A percentile compares a stretch with the other conserved stretches of the same genome.
Conservation (phyloP, 2,329 filamentous ascomycete species). For the Rosellinia necatrix region DNA sequence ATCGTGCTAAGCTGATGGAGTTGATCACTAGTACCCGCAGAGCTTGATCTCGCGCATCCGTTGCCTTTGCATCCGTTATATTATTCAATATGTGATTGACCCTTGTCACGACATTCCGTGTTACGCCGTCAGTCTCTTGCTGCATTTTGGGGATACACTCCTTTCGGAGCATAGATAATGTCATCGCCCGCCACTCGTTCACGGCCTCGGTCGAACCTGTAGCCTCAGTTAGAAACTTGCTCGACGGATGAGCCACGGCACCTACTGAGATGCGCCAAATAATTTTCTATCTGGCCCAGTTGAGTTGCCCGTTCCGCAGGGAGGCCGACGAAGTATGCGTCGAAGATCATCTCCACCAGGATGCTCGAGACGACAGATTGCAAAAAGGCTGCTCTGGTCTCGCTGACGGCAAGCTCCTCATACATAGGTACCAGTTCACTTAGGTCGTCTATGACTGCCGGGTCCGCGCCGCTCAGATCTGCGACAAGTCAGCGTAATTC, state of each 20-base stretch:
- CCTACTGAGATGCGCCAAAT: slow-evolving; percentile 50
- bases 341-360: slow-evolving; percentile 65
- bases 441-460: slow-evolving; percentile 46
- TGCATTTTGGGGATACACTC: slow-evolving; percentile 54
- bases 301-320: slow-evolving; percentile 57
- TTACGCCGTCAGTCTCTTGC: slow-evolving; percentile 49
- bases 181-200: slow-evolving; percentile 71
- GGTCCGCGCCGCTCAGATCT: slow-evolving; percentile 52
- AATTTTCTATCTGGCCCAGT: slow-evolving; percentile 54
- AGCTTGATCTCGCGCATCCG: slow-evolving; percentile 54
- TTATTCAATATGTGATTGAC: slow-evolving; percentile 56
- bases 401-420: slow-evolving; percentile 55
- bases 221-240: slow-evolving; percentile 28
- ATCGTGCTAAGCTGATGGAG: slow-evolving; percentile 60
- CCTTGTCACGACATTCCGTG: slow-evolving; percentile 50
- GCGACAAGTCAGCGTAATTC: background rate
- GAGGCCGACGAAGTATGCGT: slow-evolving; percentile 66
- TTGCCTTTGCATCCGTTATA: slow-evolving; percentile 50
- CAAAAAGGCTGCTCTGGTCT: slow-evolving; percentile 62
- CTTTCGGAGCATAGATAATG: slow-evolving; percentile 62
- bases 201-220: slow-evolving; percentile 56
- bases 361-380: slow-evolving; percentile 65
- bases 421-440: slow-evolving; percentile 59
- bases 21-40: slow-evolving; percentile 58
- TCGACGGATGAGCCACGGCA: slow-evolving; percentile 12